Evolutionary conservation across 805 yeast genomes (phyloP).

Genomic region (Maudiozyma serrabonitensis): DNA sequence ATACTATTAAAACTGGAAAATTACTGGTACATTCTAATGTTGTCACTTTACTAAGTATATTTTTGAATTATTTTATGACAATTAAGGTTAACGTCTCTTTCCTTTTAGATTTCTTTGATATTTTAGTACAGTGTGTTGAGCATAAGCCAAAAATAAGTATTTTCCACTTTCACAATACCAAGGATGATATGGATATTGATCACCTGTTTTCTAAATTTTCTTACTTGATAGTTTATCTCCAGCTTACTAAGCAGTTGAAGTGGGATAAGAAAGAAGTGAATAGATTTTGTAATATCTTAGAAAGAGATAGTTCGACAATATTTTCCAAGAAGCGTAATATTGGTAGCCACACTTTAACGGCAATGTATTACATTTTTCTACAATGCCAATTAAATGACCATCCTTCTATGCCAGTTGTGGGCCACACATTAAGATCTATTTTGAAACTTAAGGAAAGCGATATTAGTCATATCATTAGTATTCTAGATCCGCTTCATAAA

Average conservation of each 20-base stretch:
- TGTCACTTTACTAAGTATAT: background rate
- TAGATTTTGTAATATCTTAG: background rate
- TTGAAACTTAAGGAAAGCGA: background rate
- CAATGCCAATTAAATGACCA: background rate
- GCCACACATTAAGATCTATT: background rate
- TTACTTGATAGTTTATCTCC: background rate
- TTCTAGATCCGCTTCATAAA: background rate
- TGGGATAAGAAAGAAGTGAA: background rate
- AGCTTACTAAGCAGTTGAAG: background rate
- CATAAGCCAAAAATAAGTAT: background rate
- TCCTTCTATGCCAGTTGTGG: background rate
- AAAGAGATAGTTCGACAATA: background rate
- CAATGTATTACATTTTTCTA: background rate
- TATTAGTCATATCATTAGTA: background rate
- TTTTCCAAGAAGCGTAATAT: background rate
- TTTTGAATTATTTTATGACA: background rate
- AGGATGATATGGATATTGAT: background rate
- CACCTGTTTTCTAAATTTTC: background rate
- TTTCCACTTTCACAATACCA: background rate
- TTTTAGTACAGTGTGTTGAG: background rate
- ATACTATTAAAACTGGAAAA: background rate
- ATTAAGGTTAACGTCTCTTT: background rate
- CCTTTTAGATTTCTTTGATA: background rate
- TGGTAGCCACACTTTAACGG: background rate
- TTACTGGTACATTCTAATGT: background rate